Conservation (phyloP, 1,284 basidiomycete species). For the Porogramme epimiltina region DNA sequence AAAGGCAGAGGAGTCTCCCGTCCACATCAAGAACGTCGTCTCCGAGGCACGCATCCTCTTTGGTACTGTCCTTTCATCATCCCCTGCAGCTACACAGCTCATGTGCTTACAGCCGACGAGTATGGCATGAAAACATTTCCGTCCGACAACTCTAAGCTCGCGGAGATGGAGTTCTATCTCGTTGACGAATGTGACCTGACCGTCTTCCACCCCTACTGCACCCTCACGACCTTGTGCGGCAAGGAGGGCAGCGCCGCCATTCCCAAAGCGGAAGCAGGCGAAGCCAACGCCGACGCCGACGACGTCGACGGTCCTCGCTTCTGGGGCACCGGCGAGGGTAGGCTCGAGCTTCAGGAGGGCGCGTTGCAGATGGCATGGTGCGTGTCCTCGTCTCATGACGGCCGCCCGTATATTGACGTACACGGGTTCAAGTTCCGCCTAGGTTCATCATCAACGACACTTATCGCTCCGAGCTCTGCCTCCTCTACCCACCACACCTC, state of each 20-base stretch:
- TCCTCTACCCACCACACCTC: conserved; percentile 92
- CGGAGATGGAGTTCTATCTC: conserved; percentile 99
- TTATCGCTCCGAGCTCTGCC: conserved; percentile 87
- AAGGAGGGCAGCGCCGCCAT: conserved; percentile 42
- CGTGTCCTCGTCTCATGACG: not conserved
- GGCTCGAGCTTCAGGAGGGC: conserved; percentile 66
- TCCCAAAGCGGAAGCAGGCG: conserved; percentile 61
- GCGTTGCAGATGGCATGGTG: conserved; percentile 78
- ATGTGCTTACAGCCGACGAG: conserved; percentile 46
- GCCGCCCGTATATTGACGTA: not conserved
- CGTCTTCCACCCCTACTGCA: conserved; percentile 93
- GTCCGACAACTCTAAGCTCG: conserved; percentile 87
- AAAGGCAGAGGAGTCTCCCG: conserved; percentile 94
- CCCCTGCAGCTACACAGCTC: not conserved
- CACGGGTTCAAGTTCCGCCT: too few relatives aligned
- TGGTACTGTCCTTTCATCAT: conserved; percentile 51
- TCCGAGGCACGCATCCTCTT: conserved; percentile 82
- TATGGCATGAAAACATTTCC: conserved; percentile 79
- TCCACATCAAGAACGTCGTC: conserved; percentile 94
- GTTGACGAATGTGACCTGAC: conserved; percentile 95
- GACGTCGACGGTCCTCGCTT: conserved; percentile 65
- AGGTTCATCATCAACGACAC: conserved; percentile 98
- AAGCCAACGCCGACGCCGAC: conserved; percentile 60
- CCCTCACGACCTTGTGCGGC: conserved; percentile 77
- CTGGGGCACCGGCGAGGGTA: conserved; percentile 74